Percentiles rank a stretch among this genome's conserved stretches.
Conservation (phyloP, 2,329 filamentous ascomycete species). For the Diplodia scrobiculata region DNA sequence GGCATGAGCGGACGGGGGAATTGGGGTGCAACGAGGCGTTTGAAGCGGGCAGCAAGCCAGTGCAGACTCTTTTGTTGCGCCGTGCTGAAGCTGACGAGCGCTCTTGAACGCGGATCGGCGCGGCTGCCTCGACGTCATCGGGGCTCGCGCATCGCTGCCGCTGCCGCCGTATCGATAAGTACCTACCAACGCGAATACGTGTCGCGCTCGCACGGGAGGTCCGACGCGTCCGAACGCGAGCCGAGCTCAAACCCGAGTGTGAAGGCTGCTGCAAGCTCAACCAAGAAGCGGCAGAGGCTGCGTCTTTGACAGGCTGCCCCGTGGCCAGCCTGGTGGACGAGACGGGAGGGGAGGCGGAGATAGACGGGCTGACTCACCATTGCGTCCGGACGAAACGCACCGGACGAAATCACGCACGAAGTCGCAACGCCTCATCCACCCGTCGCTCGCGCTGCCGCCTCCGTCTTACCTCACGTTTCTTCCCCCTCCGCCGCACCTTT, state of each 20-base stretch:
- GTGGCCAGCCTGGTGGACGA: too few relatives aligned
- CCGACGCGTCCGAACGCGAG: too few relatives aligned
- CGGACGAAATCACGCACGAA: slow-evolving; percentile 17
- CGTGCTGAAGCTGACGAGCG: too few relatives aligned
- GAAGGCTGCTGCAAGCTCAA: too few relatives aligned
- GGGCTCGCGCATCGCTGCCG: not conserved
- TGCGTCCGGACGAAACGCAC: not conserved
- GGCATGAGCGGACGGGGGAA: not conserved
- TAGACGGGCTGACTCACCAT: slow-evolving; percentile 10
- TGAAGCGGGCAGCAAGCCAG: not conserved
- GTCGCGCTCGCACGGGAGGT: too few relatives aligned
- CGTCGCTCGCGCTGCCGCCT: not conserved
- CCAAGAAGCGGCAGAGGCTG: too few relatives aligned
- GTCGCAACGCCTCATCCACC: not conserved
- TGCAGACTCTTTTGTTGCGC: not conserved
- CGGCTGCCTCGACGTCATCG: not conserved
- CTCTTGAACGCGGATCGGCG: not conserved
- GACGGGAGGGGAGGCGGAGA: not conserved
- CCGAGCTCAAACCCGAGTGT: too few relatives aligned
- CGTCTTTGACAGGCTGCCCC: not conserved
- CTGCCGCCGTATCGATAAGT: not conserved
- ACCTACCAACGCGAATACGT: too few relatives aligned
- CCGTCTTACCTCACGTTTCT: slow-evolving; percentile 1
- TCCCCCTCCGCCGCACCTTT: not conserved
- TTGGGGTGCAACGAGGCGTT: not conserved